Evolutionary conservation across 306 rosid genomes (phyloP).

Genomic region (Cyamopsis tetragonoloba): DNA sequence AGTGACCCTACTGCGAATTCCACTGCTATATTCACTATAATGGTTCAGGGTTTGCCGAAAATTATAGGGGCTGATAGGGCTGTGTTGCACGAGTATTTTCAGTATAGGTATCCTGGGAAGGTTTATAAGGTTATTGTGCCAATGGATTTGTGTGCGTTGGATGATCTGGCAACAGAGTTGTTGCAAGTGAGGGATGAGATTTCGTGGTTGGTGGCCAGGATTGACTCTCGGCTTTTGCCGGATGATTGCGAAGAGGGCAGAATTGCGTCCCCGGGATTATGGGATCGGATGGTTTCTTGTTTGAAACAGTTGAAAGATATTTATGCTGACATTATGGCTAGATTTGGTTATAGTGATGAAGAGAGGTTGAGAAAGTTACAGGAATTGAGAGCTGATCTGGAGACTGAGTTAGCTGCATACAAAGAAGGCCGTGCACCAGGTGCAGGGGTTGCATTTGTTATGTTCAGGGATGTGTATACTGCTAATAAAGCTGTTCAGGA

Average conservation of each 20-base stretch:
- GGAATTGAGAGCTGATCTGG: constrained; percentile 80
- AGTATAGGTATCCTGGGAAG: constrained; percentile 87
- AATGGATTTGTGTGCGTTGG: constrained; percentile 92
- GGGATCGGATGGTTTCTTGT: constrained; percentile 29
- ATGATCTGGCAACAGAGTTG: constrained; percentile 69
- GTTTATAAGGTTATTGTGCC: constrained; percentile 76
- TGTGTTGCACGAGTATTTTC: constrained; percentile 72
- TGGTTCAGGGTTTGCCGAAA: constrained; percentile 93
- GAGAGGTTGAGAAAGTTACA: constrained; percentile 67
- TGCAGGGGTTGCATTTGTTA: constrained; percentile 91
- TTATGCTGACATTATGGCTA: constrained; percentile 37
- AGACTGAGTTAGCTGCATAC: constrained; percentile 72
- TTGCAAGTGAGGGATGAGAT: constrained; percentile 68
- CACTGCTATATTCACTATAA: constrained; percentile 80
- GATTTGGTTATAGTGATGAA: constrained; percentile 71
- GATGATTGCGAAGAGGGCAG: constrained; percentile 39
- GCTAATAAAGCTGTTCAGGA: constrained; percentile 95
- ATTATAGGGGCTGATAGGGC: constrained; percentile 60
- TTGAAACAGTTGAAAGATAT: constrained; percentile 43
- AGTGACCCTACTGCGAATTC: constrained; percentile 67
- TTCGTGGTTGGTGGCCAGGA: constrained; percentile 72
- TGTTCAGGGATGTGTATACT: constrained; percentile 87
- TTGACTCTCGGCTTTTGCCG: constrained; percentile 66
- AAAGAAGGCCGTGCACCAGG: constrained; percentile 81
- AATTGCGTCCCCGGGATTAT: constrained; percentile 23